Evolutionary conservation across 2,329 filamentous ascomycete genomes (phyloP).

Genomic region (Cercospora sp.): DNA sequence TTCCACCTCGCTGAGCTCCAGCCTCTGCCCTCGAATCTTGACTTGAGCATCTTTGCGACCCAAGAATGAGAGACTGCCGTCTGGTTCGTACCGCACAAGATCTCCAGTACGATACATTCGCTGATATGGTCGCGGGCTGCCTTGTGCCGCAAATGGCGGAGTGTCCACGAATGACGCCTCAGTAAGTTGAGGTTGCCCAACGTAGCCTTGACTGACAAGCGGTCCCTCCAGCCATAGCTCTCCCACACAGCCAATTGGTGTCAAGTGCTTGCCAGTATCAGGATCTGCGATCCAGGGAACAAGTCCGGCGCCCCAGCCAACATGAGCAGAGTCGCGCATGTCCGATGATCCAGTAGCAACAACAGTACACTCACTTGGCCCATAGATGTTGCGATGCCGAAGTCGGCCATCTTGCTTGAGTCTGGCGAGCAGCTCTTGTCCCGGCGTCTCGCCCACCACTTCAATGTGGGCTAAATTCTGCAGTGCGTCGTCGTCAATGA

Average conservation of each 20-base stretch:
- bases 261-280: not conserved
- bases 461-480: not conserved
- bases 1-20: conserved; percentile 29
- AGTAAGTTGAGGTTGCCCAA: conserved; percentile 28
- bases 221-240: conserved; percentile 50
- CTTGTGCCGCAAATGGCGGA: not conserved
- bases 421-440: not conserved
- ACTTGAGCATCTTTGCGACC: conserved; percentile 28
- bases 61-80: conserved; percentile 28
- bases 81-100: conserved; percentile 39
- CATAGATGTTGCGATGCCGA: not conserved
- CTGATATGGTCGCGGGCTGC: conserved; percentile 39
- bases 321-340: not conserved
- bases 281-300: conserved; percentile 1
- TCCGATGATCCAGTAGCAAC: not conserved
- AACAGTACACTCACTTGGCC: conserved; percentile 10
- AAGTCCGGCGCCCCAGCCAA: not conserved
- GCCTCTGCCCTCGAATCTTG: conserved; percentile 28
- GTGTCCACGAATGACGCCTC: not conserved
- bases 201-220: conserved; percentile 48
- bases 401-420: not conserved
- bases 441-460: conserved; percentile 4
- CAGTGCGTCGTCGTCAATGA: conserved; percentile 6
- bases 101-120: conserved; percentile 28
- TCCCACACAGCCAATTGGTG: conserved; percentile 31